These are phyloP conservation scores for Aspergillus sclerotiicarbonarius DNA, from an alignment of 495 filamentous ascomycete genomes.

Conservation along the genomic window DNA sequence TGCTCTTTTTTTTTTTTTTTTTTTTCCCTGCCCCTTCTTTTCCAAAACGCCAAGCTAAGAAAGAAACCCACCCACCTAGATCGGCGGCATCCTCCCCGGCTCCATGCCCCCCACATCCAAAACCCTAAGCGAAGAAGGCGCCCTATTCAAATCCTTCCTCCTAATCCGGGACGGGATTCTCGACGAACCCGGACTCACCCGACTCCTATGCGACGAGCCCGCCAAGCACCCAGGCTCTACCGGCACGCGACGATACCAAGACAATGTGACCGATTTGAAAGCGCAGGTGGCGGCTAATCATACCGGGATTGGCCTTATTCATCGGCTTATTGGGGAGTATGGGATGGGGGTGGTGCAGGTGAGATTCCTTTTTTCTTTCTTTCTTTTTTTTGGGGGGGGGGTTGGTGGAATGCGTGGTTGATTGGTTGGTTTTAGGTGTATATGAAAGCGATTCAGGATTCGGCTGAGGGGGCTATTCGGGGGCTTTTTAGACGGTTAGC, in stretches of 20 bases:
- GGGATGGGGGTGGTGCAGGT: not conserved
- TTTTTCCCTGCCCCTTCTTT: too few relatives aligned
- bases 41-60: too few relatives aligned
- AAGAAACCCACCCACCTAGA: not conserved
- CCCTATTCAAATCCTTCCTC: not conserved
- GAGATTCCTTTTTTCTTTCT: too few relatives aligned
- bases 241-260: not conserved
- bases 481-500: not conserved
- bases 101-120: not conserved
- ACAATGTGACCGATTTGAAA: not conserved
- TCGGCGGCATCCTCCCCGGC: not conserved
- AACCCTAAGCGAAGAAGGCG: not conserved
- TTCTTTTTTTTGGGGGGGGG: too few relatives aligned
- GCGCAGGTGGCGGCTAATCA: not conserved
- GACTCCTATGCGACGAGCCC: not conserved
- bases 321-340: not conserved
- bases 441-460: not conserved
- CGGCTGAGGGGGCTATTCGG: not conserved
- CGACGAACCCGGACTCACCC: not conserved
- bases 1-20: too few relatives aligned
- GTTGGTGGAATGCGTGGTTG: too few relatives aligned
- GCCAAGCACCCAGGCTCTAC: not conserved
- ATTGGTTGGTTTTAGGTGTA: too few relatives aligned
- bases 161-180: not conserved
- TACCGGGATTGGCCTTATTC: not conserved